Conservation (phyloP, 2,329 filamentous ascomycete species). For the Rachicladosporium sp. region DNA sequence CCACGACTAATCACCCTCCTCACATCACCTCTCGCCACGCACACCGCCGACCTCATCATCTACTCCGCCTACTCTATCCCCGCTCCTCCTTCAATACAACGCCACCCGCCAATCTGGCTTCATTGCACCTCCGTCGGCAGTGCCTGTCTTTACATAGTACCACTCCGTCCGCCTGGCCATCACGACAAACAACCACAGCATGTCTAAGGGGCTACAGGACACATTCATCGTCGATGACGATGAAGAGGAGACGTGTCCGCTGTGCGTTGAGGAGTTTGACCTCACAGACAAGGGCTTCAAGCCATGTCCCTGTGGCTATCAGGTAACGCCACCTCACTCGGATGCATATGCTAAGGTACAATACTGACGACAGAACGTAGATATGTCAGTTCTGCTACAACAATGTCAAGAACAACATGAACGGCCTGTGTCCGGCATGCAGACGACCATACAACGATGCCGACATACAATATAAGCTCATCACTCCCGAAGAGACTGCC, state of each 20-base stretch:
- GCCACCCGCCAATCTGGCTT: too few species aligned
- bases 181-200: constrained; percentile 15
- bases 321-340: constrained; percentile 48
- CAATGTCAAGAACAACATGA: constrained; percentile 97
- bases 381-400: constrained; percentile 99
- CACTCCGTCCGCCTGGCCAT: too few species aligned
- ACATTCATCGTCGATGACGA: constrained; percentile 43
- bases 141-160: too few species aligned
- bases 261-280: constrained; percentile 98
- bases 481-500: constrained; percentile 83
- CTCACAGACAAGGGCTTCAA: constrained; percentile 93
- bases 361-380: constrained; percentile 34
- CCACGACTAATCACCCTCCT: too few species aligned
- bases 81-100: too few species aligned
- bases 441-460: constrained; percentile 91
- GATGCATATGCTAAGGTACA: not conserved
- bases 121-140: too few species aligned
- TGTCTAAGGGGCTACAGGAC: constrained; percentile 39
- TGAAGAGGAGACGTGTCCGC: constrained; percentile 57
- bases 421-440: constrained; percentile 94
- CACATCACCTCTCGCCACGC: too few species aligned
- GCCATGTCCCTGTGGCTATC: constrained; percentile 94
- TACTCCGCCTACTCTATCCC: too few species aligned
- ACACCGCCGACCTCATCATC: too few species aligned
- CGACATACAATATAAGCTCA: constrained; percentile 92